Conservation (phyloP, 768 basidiomycete genomes). For the Amanita fuliginea region DNA sequence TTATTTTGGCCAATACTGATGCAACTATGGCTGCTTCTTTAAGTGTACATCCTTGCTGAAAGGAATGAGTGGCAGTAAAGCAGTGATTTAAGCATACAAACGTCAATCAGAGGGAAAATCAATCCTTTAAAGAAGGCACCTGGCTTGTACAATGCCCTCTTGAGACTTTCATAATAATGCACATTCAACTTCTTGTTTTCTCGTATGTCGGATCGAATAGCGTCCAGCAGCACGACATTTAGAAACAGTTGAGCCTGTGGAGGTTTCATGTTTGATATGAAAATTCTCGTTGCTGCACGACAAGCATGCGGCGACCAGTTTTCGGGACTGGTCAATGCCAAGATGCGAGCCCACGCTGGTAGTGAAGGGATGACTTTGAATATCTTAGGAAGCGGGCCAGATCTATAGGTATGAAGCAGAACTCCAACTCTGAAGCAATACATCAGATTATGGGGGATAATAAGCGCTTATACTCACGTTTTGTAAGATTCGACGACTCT, state of each 20-base stretch:
- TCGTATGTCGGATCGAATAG: slow-evolving; percentile 80
- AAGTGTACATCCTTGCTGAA: slow-evolving; percentile 65
- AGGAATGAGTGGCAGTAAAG: neutral
- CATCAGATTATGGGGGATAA: slow-evolving; percentile 2
- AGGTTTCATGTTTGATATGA: slow-evolving; percentile 95
- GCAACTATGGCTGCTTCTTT: slow-evolving; percentile 94
- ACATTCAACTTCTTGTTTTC: slow-evolving; percentile 83
- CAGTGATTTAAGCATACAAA: slow-evolving; percentile 22
- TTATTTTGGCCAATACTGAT: slow-evolving; percentile 82
- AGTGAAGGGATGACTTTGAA: slow-evolving; percentile 98
- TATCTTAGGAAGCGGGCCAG: slow-evolving; percentile 89
- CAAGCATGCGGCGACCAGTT: slow-evolving; percentile 95
- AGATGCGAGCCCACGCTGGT: slow-evolving; percentile 90
- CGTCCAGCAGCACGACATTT: slow-evolving; percentile 83
- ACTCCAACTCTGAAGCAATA: slow-evolving; percentile 55
- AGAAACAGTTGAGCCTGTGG: slow-evolving; percentile 88
- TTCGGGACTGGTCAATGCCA: slow-evolving; percentile 87
- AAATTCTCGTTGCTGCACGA: slow-evolving; percentile 87
- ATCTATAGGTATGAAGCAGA: slow-evolving; percentile 82
- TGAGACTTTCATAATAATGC: slow-evolving; percentile 90
- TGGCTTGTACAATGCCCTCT: slow-evolving; percentile 90
- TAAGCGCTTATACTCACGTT: slow-evolving; percentile 45
- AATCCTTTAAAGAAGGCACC: slow-evolving; percentile 98
- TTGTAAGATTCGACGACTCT: slow-evolving; percentile 88
- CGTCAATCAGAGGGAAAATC: slow-evolving; percentile 90